Evolutionary conservation across 352 stramenopile species (phyloP), one percentile per base, ranked within the genome.

Genomic region (Phytopythium kandeliae): DNA sequence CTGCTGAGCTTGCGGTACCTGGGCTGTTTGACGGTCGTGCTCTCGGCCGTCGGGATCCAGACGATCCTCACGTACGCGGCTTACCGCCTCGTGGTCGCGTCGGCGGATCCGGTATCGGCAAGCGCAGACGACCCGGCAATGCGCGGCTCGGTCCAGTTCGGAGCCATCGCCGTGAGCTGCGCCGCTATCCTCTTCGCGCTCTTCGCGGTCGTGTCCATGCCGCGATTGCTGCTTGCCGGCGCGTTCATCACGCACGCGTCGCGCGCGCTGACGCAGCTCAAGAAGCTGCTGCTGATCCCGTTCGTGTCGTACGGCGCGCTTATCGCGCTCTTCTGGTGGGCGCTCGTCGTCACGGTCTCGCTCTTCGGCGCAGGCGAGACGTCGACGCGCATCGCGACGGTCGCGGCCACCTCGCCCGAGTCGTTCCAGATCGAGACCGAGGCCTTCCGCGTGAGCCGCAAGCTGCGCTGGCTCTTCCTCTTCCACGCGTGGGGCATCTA

Each of bases 231-330:
- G 33, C 61, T 93, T 3, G 82, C 78, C 7, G 82, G 76, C 0
- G 77, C 71, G 17, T 93, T 91, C 60, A 89, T 93, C 57, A 85
- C 74, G 2, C 81, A 89, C 53, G 79, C 77, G 15, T 86, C 78
- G 15, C 66, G 67, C n/a, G 74, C 80, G 13, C 53, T 91, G 15
- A 65, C 71, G 10, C 67, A 93, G 44, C 55, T 93, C 5, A 79
- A 83, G 55, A 65, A 78, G 15, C 60, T 93, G 24, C 55, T 89
- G 1, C 45, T 91, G 24, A 60, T 93, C 37, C 78, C 79, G 22
- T 88, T 93, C 43, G 60, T 89, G 16, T 74, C 78, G 24, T 87
- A 75, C 24, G 61, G 69, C 28, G 54, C 89, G 54, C 64, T 93
- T 4, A 51, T 89, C 30, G 31, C 86, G 34, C 72, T 89, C 16